phyloP scores from a whole-genome alignment of 108 stramenopile species.

The Cylindrotheca closterium region DNA sequence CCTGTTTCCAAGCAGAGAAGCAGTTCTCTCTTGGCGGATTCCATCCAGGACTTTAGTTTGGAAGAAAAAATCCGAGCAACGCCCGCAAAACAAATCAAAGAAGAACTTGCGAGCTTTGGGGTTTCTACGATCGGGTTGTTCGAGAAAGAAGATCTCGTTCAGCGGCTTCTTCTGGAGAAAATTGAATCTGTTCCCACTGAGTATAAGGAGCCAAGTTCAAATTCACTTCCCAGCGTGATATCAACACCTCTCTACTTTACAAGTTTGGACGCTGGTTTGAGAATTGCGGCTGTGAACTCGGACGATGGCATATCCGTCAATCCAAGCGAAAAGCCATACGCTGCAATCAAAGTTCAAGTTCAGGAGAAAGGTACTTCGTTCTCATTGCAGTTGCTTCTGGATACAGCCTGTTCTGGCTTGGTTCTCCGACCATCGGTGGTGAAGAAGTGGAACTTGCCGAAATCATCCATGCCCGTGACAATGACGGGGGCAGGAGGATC shows the following conservation, averaged over 20 bases:
- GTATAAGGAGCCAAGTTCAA: neutral
- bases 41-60: neutral
- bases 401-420: conserved; percentile 81
- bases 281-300: conserved; percentile 41
- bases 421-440: conserved; percentile 62
- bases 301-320: conserved; percentile 39
- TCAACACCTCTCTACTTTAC: conserved; percentile 29
- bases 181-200: conserved; percentile 1
- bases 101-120: conserved; percentile 39
- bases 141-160: conserved; percentile 81
- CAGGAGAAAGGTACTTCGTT: conserved; percentile 17
- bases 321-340: conserved; percentile 51
- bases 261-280: conserved; percentile 36
- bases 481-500: conserved; percentile 69
- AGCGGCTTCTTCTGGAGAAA: conserved; percentile 45
- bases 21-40: no score
- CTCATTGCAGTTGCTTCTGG: conserved; percentile 54
- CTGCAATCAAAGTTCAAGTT: conserved; percentile 45
- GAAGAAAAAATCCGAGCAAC: conserved; percentile 42
- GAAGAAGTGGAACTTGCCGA: conserved; percentile 35
- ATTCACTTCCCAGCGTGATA: neutral
- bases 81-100: conserved; percentile 65
- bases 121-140: conserved; percentile 57
- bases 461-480: conserved; percentile 41
- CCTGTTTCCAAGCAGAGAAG: no score